Base-by-base conservation (phyloP, 345 rosid species). In the Eucalyptus albens region DNA sequence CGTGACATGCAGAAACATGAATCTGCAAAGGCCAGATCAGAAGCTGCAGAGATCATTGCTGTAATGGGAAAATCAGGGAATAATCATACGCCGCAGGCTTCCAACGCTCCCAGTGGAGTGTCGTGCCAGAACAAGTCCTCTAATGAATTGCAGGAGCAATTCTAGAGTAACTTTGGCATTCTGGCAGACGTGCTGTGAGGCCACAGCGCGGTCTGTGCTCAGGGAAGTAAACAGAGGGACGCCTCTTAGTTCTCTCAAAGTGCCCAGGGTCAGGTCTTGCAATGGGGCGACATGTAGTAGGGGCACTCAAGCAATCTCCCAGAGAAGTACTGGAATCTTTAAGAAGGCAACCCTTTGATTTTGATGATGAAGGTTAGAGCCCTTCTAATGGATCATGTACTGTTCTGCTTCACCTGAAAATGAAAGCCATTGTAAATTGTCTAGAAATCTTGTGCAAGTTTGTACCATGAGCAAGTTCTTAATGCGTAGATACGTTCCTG, bases 1-100 rank as follows among this genome's bases (percentile, higher is more conserved):
- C 96, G 96, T 82, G 99, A 98, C 87, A 98, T 97, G 96, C 97
- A 98, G 92, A 96, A 95, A 87, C 95, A 97, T 77, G 99, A 98
- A 90, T 90, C 96, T 51, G 92, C 91, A 88, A 96, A 93, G 96
- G 96, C 95, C 50, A 93, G 93, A 90, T 88, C 96, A 53, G 91
- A 93, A 53, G 98, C 95, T 67, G 91, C 93, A 31, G 37, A 93
- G 90, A 94, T 91, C 55, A 91, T 89, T 51, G 94, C 94, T 59
- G 89, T 87, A n/a, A 91, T 89, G 87, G 93, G 89, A 88, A 93
- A 92, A 45, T 93, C 89, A 37, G 89, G 87, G 50, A 22, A 85
- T 47, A 50, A 45, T 50, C 50, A 45, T 24, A 51, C 86, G 87
- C 87, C 89, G 89, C 91, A 72, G 44, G 88, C 94, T 85, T 93